phyloP scores from a whole-genome alignment of 176 grass and related monocot genomes.

The Triticum monococcum region DNA sequence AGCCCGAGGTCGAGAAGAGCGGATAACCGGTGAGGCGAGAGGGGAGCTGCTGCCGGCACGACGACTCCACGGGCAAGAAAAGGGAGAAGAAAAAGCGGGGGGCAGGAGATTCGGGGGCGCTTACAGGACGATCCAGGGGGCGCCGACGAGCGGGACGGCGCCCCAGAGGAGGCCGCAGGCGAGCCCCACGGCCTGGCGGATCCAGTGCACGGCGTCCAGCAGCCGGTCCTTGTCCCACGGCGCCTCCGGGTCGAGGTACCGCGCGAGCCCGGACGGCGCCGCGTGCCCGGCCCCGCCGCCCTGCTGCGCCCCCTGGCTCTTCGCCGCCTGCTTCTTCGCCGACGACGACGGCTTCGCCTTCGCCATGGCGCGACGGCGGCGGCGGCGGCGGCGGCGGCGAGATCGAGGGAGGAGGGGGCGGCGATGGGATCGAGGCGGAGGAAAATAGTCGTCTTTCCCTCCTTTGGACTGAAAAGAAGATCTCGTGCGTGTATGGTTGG shows the following conservation, averaged over 20 bases:
- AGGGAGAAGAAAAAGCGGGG: too few relatives aligned
- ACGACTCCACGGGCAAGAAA: too few relatives aligned
- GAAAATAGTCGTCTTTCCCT: not conserved
- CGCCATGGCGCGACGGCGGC: conserved; percentile 33
- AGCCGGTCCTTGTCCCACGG: conserved; percentile 93
- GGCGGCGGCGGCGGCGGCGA: too few relatives aligned
- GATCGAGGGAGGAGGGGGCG: too few relatives aligned
- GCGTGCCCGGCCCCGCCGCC: conserved; percentile 34
- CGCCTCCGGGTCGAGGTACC: conserved; percentile 83
- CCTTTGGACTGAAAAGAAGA: not conserved
- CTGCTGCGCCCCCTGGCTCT: conserved; percentile 25
- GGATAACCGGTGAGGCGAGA: not conserved
- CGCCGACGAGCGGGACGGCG: conserved; percentile 79
- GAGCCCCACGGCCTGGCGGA: conserved; percentile 79
- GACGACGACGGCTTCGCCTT: conserved; percentile 49
- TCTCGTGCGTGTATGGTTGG: not conserved
- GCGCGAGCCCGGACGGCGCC: conserved; percentile 66
- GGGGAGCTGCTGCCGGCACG: too few relatives aligned
- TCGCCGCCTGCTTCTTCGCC: conserved; percentile 27
- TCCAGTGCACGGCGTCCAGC: conserved; percentile 91
- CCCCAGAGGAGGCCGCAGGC: conserved; percentile 85
- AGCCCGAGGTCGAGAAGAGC: too few relatives aligned
- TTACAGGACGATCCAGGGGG: conserved; percentile 88
- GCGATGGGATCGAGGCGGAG: conserved; percentile 24
- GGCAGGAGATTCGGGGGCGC: not conserved